Base-by-base conservation (phyloP, 2,329 filamentous ascomycete species). In the Beauveria brongniartii region DNA sequence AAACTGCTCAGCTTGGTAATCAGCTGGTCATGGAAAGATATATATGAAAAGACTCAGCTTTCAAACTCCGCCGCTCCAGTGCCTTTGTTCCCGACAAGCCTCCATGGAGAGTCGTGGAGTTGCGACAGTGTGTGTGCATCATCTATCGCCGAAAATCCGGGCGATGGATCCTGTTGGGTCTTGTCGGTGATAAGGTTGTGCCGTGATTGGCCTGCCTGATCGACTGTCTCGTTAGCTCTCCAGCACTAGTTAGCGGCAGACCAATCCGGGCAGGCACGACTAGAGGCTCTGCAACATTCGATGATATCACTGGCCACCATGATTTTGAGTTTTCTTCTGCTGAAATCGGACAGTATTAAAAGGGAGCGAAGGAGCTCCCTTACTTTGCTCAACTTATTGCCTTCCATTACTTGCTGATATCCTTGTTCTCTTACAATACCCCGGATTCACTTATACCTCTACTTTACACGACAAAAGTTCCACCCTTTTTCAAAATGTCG, bases 401-500 rank as follows among this genome's bases (percentile, higher is more conserved):
- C 12, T 26, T 14, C 46, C 26, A 12, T 24, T 28, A n/a, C 20
- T 22, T 44, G 9, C 22, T 40, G 30, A 53, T 24, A 28, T 37
- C 20, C 6, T 30, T 22, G 2, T 37, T 37, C 9, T 18, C 5
- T 16, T 2, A 44, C n/a, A 40, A n/a, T 20, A 44, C 2, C 12
- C 7, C 2, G 50, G 24, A 48, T 18, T 57, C 37, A 51, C 46
- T 52, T 37, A 37, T 37, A 37, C 34, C 34, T 37, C 5, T 37
- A 37, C 34, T 16, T 43, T 41, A 20, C 37, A 37, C 37, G 9
- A 52, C 30, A 53, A 34, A 14, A 59, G 2, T n/a, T 43, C 34
- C 26, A 43, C 16, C 8, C 24, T 10, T 12, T 24, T 52, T 58
- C 61, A 72, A 64, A 64, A 70, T 74, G 65, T 62, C 69, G 5